Conservation (phyloP, 2,329 filamentous ascomycete species). For the Botrytis elliptica region DNA sequence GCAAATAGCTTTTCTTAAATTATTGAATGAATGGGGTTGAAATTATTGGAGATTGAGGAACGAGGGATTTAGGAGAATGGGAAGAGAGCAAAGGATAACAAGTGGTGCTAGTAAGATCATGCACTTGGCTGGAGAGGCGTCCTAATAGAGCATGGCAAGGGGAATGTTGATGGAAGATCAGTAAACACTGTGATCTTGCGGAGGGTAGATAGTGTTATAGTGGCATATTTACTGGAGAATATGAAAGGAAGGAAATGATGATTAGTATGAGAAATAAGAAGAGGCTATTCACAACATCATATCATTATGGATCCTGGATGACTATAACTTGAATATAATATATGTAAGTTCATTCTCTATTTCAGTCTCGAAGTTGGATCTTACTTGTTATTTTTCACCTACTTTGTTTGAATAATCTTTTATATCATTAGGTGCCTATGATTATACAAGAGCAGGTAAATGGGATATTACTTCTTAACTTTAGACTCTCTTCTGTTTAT, state of each 20-base stretch:
- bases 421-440: background rate
- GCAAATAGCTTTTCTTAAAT: background rate
- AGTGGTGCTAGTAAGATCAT: background rate
- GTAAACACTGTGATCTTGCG: background rate
- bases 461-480: background rate
- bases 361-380: background rate
- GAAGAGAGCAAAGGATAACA: background rate
- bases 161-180: background rate
- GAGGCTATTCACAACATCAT: background rate
- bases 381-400: background rate
- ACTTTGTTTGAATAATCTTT: background rate
- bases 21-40: background rate
- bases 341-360: background rate
- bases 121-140: background rate
- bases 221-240: background rate
- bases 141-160: background rate
- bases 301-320: no score
- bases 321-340: background rate
- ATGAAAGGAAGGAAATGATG: background rate
- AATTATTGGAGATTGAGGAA: background rate
- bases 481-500: fast-evolving
- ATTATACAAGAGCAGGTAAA: background rate
- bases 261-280: background rate
- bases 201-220: background rate
- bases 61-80: background rate